These are phyloP conservation scores for Eremothecium cymbalariae DNA, from an alignment of 1,139 yeast genomes.

Conservation along the genomic window DNA sequence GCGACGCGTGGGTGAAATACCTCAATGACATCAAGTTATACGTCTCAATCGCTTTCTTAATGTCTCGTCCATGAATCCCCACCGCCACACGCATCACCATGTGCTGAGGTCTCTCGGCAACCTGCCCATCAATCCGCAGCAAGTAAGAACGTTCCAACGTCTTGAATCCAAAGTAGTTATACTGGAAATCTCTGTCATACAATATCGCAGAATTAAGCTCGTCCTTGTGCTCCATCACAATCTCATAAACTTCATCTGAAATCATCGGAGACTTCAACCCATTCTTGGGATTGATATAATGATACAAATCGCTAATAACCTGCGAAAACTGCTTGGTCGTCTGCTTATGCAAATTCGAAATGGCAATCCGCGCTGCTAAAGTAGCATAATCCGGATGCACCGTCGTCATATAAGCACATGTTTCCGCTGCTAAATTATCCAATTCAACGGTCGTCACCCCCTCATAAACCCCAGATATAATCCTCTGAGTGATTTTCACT, in stretches of 20 bases:
- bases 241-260: conserved; percentile 58
- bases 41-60: conserved; percentile 65
- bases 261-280: conserved; percentile 71
- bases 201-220: conserved; percentile 74
- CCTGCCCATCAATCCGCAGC: conserved; percentile 58
- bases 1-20: conserved; percentile 83
- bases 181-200: conserved; percentile 74
- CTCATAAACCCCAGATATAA: conserved; percentile 83
- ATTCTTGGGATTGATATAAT: conserved; percentile 67
- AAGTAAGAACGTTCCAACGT: conserved; percentile 80
- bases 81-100: conserved; percentile 83
- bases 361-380: conserved; percentile 93
- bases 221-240: conserved; percentile 56
- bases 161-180: conserved; percentile 80
- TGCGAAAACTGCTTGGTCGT: conserved; percentile 83
- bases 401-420: conserved; percentile 97
- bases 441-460: conserved; percentile 94
- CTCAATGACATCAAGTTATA: conserved; percentile 78
- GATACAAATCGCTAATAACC: conserved; percentile 60
- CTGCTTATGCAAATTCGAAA: conserved; percentile 91
- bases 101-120: conserved; percentile 88
- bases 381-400: conserved; percentile 95
- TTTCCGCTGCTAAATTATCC: conserved; percentile 95
- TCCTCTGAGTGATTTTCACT: conserved; percentile 80
- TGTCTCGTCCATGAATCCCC: conserved; percentile 75